Percentiles rank a stretch among this genome's conserved stretches.
Conservation (phyloP, 106 monocot genomes). For the Platanthera guangdongensis region DNA sequence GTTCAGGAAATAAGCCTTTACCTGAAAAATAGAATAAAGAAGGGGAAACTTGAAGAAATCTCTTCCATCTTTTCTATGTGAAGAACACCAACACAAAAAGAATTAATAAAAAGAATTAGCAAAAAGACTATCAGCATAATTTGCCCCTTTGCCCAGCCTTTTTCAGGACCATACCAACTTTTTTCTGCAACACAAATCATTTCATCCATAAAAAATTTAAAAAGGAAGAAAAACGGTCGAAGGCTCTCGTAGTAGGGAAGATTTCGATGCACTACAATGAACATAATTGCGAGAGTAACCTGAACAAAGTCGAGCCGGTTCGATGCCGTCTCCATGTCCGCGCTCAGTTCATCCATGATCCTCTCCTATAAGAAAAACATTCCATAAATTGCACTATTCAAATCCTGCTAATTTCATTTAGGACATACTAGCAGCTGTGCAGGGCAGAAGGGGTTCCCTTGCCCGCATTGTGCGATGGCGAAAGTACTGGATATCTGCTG, state of each 20-base stretch:
- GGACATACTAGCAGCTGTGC: too few relatives aligned
- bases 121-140: constrained; percentile 60
- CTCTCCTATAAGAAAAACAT: constrained; percentile 30
- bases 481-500: too few relatives aligned
- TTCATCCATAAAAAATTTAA: background rate
- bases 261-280: background rate
- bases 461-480: too few relatives aligned
- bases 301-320: constrained; percentile 56
- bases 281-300: constrained; percentile 19
- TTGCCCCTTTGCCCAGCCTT: constrained; percentile 64
- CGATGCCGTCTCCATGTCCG: constrained; percentile 61
- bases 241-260: too few relatives aligned
- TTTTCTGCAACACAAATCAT: constrained; percentile 39
- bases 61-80: constrained; percentile 6
- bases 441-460: too few relatives aligned
- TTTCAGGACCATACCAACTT: constrained; percentile 64
- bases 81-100: constrained; percentile 61
- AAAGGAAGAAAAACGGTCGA: too few relatives aligned
- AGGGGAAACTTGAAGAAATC: background rate
- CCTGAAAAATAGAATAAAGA: too few relatives aligned
- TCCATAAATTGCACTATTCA: background rate
- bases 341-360: constrained; percentile 43
- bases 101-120: constrained; percentile 52
- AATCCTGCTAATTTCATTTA: too few relatives aligned
- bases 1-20: too few relatives aligned